Percentiles rank a stretch among this genome's conserved stretches.
These are phyloP conservation scores for Cenococcum geophilum DNA, from an alignment of 495 filamentous ascomycete genomes.

Conservation along the genomic window DNA sequence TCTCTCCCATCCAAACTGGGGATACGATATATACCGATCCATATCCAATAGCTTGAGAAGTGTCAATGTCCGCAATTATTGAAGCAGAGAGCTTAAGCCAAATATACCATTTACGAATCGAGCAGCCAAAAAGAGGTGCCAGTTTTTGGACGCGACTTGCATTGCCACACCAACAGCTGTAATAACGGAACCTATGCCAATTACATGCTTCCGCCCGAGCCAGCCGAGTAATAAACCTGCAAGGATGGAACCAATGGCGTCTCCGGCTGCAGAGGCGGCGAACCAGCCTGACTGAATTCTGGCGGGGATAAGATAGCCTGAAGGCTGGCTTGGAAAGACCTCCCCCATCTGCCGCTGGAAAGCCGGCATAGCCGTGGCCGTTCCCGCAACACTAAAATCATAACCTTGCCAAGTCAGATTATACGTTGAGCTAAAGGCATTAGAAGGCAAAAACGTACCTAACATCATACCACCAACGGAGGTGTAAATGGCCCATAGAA, in stretches of 20 bases:
- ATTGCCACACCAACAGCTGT: background rate
- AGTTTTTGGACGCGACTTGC: background rate
- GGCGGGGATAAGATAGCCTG: conserved; percentile 8
- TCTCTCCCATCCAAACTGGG: conserved; percentile 11
- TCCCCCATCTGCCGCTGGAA: conserved; percentile 1
- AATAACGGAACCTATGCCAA: background rate
- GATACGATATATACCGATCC: background rate
- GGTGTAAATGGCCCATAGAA: background rate
- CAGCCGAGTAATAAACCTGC: background rate
- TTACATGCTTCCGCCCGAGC: background rate
- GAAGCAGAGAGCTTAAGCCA: background rate
- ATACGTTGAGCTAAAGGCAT: too few species aligned
- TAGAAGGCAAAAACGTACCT: background rate
- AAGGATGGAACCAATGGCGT: background rate
- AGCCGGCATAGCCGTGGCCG: background rate
- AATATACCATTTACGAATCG: background rate
- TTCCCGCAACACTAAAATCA: conserved; percentile 3
- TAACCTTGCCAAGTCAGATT: background rate
- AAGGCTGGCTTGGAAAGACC: background rate
- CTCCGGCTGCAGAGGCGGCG: background rate
- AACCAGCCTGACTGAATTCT: conserved; percentile 5
- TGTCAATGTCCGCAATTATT: background rate
- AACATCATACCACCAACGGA: background rate
- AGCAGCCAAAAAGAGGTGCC: background rate
- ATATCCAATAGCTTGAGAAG: background rate